Base-by-base conservation (phyloP, 2,329 filamentous ascomycete genomes). In the Cercospora sp. region DNA sequence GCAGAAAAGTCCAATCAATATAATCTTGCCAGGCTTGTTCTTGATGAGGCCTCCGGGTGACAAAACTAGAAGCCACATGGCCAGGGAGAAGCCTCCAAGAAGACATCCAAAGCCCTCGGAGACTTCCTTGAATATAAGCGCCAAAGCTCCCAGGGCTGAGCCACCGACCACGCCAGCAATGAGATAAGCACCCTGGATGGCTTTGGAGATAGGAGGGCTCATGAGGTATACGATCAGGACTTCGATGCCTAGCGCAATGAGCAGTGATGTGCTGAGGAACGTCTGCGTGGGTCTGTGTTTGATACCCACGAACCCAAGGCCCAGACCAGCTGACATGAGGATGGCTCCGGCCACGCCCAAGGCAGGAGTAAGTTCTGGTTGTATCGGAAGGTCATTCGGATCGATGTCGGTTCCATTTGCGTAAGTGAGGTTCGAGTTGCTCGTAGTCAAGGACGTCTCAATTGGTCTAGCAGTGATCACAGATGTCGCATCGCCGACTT, bases 221-320 rank as follows among this genome's bases (percentile, higher is more conserved):
- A 96, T 95, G 45, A 97, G 90, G 77, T 97, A 97, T 55, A 97
- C 80, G 64, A 97, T 92, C 23, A 98, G 83, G 2, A 97, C 83
- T 76, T 91, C 88, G 12, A 95, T 89, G 16, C 91, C 89, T 40
- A 97, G 81, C 55, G 89, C 87, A 23, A 87, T 85, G 28, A 95
- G 82, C 73, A 91, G 94, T 5, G 88, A 91, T 0, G 90, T 88
- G 13, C 93, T 95, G 66, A 97, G 86, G 78, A 91, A 96, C 16
- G 91, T 89, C 76, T 95, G 90, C 12, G 94, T 75, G 75, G 87
- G 90, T 78, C 86, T 85, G 75, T 92, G 92, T 79, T 92, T 94
- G 75, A 97, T 92, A 1, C 94, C 94, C 72, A 97, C 86, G 20
- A 97, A 80, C 7, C 88, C 85, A 76, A 95, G 90, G 6, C 87